phyloP scores from a whole-genome alignment of 768 basidiomycete species.

The Tulasnella sp. region DNA sequence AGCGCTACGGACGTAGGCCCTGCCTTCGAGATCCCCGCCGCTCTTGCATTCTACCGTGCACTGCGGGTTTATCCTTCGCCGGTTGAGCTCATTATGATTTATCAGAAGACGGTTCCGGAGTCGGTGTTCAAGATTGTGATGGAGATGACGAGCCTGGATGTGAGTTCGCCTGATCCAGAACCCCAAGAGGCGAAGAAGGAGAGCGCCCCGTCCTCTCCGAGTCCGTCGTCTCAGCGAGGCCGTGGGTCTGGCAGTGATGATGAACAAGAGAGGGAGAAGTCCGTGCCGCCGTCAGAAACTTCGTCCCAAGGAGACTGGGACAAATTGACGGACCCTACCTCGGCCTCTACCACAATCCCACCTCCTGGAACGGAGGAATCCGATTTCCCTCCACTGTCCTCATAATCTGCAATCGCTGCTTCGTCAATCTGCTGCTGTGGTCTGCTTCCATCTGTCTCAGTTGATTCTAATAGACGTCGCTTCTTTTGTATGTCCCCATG shows the following conservation, averaged over 20 bases:
- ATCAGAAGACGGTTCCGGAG: constrained; percentile 80
- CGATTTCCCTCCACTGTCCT: too few relatives aligned
- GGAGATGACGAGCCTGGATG: constrained; percentile 80
- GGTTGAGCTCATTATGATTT: constrained; percentile 88
- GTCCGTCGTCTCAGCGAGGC: neutral
- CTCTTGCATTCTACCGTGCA: constrained; percentile 85
- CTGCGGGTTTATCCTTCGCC: constrained; percentile 91
- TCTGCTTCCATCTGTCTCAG: constrained; percentile 9
- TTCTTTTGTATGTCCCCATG: constrained; percentile 3
- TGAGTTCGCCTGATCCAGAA: constrained; percentile 45
- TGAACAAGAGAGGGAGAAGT: constrained; percentile 44
- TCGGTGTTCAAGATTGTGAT: constrained; percentile 74
- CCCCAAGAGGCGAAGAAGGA: neutral
- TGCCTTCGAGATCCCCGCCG: constrained; percentile 63
- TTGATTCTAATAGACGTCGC: constrained; percentile 17
- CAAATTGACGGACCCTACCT: constrained; percentile 58
- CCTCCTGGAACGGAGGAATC: neutral
- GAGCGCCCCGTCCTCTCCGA: neutral
- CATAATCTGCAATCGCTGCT: too few relatives aligned
- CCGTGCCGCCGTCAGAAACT: constrained; percentile 70
- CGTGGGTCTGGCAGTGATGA: constrained; percentile 27
- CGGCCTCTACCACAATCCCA: neutral
- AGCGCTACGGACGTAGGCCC: constrained; percentile 44
- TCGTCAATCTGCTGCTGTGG: neutral
- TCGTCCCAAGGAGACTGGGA: constrained; percentile 84